Evolutionary conservation across 2,329 filamentous ascomycete species (phyloP).

Genomic region (Alternaria ventricosa): DNA sequence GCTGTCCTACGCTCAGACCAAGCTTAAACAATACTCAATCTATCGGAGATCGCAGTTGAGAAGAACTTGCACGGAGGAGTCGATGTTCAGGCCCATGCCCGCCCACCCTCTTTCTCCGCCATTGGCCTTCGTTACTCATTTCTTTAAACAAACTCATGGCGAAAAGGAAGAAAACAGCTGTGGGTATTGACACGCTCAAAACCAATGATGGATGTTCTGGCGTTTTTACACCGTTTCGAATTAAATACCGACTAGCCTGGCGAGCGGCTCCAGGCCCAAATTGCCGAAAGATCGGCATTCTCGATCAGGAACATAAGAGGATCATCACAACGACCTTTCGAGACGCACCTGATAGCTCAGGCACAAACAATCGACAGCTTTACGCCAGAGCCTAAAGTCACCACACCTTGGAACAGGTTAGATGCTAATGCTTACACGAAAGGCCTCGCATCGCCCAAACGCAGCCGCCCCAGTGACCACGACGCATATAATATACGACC

Average conservation of each 20-base stretch:
- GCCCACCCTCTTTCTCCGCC: too few species aligned
- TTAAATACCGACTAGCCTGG: not conserved
- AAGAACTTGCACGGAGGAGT: not conserved
- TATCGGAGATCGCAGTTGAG: conserved; percentile 7
- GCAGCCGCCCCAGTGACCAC: not conserved
- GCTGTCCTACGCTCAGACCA: not conserved
- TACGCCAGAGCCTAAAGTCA: not conserved
- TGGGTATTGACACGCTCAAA: not conserved
- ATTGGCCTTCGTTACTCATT: not conserved
- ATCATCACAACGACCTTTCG: not conserved
- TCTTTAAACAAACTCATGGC: not conserved
- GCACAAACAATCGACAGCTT: accelerated
- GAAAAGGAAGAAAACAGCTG: not conserved
- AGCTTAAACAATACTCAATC: conserved; percentile 7
- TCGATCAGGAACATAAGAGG: not conserved
- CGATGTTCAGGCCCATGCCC: conserved; percentile 8
- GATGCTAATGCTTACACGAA: not conserved
- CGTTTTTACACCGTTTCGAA: conserved; percentile 16
- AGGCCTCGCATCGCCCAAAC: not conserved
- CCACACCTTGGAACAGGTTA: not conserved
- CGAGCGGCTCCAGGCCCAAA: not conserved
- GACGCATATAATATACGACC: not conserved
- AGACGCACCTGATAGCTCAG: not conserved
- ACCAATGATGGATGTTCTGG: not conserved
- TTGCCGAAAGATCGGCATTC: conserved; percentile 9